These are phyloP conservation scores for Lactifluus piperatus DNA, from an alignment of 768 basidiomycete species.

Conservation along the genomic window DNA sequence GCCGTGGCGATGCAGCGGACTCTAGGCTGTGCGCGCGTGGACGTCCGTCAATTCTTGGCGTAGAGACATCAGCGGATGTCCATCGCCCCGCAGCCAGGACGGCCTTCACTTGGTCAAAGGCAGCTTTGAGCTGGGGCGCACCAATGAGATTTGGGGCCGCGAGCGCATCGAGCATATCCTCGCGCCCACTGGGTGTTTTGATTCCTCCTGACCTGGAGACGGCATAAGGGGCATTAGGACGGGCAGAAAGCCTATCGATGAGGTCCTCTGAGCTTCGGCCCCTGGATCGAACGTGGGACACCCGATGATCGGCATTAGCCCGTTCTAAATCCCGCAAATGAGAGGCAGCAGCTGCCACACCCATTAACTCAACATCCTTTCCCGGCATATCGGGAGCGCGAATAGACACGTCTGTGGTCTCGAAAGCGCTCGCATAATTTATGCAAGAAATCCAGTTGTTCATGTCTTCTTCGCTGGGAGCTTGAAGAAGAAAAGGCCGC, in stretches of 20 bases:
- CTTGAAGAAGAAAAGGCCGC: slow-evolving; percentile 76
- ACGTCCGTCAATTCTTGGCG: slow-evolving; percentile 22
- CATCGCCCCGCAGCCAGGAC: slow-evolving; percentile 54
- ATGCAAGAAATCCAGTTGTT: slow-evolving; percentile 87
- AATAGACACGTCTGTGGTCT: slow-evolving; percentile 74
- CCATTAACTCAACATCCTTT: slow-evolving; percentile 66
- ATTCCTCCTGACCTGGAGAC: background rate
- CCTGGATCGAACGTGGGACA: slow-evolving; percentile 30
- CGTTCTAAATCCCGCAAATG: slow-evolving; percentile 63
- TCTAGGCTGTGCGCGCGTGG: slow-evolving; percentile 30
- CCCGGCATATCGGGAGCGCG: slow-evolving; percentile 61
- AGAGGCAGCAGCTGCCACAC: slow-evolving; percentile 78
- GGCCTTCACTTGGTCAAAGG: slow-evolving; percentile 82
- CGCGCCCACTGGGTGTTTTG: slow-evolving; percentile 11
- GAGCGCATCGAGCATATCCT: slow-evolving; percentile 33
- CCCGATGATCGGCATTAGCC: slow-evolving; percentile 22
- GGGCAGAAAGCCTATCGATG: slow-evolving; percentile 7
- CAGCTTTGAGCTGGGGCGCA: slow-evolving; percentile 64
- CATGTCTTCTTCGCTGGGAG: slow-evolving; percentile 57
- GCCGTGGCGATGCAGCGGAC: slow-evolving; percentile 20
- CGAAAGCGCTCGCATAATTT: slow-evolving; percentile 93
- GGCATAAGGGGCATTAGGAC: slow-evolving; percentile 2
- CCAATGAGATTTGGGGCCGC: slow-evolving; percentile 49
- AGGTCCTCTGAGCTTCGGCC: slow-evolving; percentile 21
- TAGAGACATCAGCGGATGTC: slow-evolving; percentile 27